A percentile compares a stretch with the other conserved stretches of the same genome.
These are phyloP conservation scores for Serendipita vermifera DNA, from an alignment of 768 basidiomycete species.

Conservation along the genomic window DNA sequence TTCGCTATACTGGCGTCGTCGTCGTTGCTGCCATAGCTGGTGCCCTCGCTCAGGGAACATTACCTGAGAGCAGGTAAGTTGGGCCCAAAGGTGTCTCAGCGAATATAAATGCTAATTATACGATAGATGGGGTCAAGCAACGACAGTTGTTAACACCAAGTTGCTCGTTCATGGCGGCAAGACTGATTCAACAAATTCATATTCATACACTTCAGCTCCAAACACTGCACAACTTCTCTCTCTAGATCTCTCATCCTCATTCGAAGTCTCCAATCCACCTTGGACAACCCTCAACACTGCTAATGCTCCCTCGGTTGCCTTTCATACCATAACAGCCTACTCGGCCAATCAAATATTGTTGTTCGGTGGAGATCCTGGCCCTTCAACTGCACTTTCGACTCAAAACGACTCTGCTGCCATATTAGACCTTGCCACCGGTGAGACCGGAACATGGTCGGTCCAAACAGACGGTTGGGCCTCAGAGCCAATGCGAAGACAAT, in stretches of 20 bases:
- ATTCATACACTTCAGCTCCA: constrained; percentile 62
- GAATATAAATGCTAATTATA: constrained; percentile 2
- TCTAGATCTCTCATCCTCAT: constrained; percentile 50
- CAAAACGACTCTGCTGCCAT: constrained; percentile 50
- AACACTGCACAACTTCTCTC: constrained; percentile 55
- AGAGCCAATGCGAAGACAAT: constrained; percentile 65
- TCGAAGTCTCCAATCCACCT: constrained; percentile 48
- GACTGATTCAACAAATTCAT: constrained; percentile 54
- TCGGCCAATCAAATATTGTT: constrained; percentile 40
- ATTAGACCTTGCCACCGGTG: constrained; percentile 32
- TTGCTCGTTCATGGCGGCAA: constrained; percentile 73
- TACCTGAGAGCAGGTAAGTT: too few relatives aligned
- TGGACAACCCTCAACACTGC: constrained; percentile 47
- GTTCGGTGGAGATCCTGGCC: constrained; percentile 66
- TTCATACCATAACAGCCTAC: constrained; percentile 66
- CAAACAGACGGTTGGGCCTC: constrained; percentile 42
- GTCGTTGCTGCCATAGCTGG: too few relatives aligned
- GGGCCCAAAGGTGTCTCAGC: too few relatives aligned
- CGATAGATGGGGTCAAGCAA: constrained; percentile 77
- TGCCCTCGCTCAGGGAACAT: too few relatives aligned
- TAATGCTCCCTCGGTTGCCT: constrained; percentile 53
- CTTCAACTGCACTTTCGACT: constrained; percentile 39
- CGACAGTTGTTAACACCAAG: constrained; percentile 40
- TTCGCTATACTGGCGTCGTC: too few relatives aligned
- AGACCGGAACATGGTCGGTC: constrained; percentile 33